Evolutionary conservation across 2,329 filamentous ascomycete genomes (phyloP).

Genomic region (Ceratocystis diversiconidia): DNA sequence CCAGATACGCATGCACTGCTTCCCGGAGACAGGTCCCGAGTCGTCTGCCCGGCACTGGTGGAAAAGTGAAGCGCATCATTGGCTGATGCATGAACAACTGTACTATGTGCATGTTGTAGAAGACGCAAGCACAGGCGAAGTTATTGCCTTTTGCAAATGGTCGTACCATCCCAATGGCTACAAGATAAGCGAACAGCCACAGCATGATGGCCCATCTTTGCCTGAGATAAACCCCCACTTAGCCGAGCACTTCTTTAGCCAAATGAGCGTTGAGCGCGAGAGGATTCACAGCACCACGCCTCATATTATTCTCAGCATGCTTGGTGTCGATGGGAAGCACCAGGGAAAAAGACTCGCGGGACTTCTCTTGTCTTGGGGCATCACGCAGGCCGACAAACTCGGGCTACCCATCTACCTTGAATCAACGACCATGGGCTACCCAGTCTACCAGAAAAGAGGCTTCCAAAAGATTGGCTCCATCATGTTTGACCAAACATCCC

Average conservation of each 20-base stretch:
- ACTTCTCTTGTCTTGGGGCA: conserved; percentile 14
- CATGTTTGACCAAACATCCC: conserved; percentile 9
- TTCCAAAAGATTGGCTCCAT: conserved; percentile 13
- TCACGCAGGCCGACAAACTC: conserved; percentile 13
- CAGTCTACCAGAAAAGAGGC: conserved; percentile 13
- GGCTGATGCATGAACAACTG: conserved; percentile 7
- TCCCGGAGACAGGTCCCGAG: conserved; percentile 8
- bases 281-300: conserved; percentile 15
- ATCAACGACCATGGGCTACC: conserved; percentile 14
- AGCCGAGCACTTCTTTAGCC: conserved; percentile 14
- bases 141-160: conserved; percentile 18
- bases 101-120: conserved; percentile 14
- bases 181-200: conserved; percentile 1
- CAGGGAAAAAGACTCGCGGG: conserved; percentile 10
- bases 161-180: conserved; percentile 17
- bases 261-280: conserved; percentile 13
- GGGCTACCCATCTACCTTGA: conserved; percentile 15
- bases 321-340: conserved; percentile 12
- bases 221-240: conserved; percentile 7
- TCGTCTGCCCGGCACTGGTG: conserved; percentile 12
- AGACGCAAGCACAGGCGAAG: conserved; percentile 1
- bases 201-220: not conserved
- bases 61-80: conserved; percentile 11
- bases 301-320: conserved; percentile 15
- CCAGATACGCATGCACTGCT: conserved; percentile 13